A percentile compares a stretch with the other conserved stretches of the same genome.
Conservation (phyloP, 73 alveolate species). For the Tetrahymena borealis region DNA sequence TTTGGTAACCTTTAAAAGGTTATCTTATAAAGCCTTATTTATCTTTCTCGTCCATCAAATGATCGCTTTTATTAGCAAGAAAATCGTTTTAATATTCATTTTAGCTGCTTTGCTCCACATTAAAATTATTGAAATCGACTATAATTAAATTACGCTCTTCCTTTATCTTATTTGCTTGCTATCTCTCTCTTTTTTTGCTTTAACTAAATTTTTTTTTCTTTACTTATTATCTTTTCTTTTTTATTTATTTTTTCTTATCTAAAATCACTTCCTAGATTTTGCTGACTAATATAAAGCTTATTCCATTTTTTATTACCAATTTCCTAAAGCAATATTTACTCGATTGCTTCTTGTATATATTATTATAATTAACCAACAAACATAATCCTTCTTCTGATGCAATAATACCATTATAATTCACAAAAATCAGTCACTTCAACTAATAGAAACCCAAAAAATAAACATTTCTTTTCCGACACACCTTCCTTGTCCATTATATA, state of each 20-base stretch:
- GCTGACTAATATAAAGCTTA: not conserved
- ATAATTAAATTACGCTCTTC: not conserved
- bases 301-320: not conserved
- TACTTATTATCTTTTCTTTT: not conserved
- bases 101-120: not conserved
- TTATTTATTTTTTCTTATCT: not conserved
- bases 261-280: not conserved
- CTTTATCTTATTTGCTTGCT: not conserved
- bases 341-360: no score
- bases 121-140: not conserved
- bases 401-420: no score
- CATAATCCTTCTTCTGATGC: no score
- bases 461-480: no score
- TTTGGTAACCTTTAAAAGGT: not conserved
- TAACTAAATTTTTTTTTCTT: not conserved
- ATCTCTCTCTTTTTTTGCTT: not conserved
- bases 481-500: no score
- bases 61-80: not conserved
- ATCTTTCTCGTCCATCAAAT: constrained; percentile 3
- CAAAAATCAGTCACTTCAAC: no score
- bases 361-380: no score
- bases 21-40: not conserved
- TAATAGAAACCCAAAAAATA: no score
- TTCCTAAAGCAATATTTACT: not conserved
- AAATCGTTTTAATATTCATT: not conserved